Evolutionary conservation across 305 asterid genomes (phyloP).

Genomic region (Solanum hybrid): DNA sequence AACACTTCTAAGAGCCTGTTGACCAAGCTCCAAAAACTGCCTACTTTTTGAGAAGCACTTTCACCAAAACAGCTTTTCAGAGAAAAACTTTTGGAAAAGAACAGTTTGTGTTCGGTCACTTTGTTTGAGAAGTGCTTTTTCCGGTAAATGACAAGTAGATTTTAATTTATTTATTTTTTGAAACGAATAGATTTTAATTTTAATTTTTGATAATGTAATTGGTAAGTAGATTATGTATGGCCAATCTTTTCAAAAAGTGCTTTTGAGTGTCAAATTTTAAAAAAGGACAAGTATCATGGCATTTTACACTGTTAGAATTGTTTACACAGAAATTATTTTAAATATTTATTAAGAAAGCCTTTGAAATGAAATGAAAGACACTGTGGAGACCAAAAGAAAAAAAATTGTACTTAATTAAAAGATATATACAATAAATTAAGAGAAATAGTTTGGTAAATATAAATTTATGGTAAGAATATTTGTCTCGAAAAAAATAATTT

Average conservation of each 20-base stretch:
- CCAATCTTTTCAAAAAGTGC: background rate
- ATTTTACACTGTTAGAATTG: background rate
- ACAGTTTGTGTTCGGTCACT: background rate
- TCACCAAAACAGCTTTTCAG: background rate
- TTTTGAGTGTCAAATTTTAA: background rate
- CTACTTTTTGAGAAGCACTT: background rate
- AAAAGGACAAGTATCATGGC: background rate
- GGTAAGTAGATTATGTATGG: background rate
- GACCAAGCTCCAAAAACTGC: background rate
- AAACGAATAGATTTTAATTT: background rate
- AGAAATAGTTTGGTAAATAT: background rate
- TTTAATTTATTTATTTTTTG: background rate
- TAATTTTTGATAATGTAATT: background rate
- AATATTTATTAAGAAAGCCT: background rate
- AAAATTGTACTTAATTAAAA: background rate
- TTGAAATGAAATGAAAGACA: background rate
- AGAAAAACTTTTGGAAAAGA: background rate
- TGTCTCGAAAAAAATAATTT: background rate
- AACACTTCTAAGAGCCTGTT: background rate
- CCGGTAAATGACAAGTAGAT: background rate
- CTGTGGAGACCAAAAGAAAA: background rate
- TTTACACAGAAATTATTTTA: background rate
- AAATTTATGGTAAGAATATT: background rate
- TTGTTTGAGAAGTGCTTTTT: background rate
- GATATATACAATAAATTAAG: background rate